These are phyloP conservation scores for Phytophthora parvispora DNA, from an alignment of 352 stramenopile genomes.

Conservation along the genomic window DNA sequence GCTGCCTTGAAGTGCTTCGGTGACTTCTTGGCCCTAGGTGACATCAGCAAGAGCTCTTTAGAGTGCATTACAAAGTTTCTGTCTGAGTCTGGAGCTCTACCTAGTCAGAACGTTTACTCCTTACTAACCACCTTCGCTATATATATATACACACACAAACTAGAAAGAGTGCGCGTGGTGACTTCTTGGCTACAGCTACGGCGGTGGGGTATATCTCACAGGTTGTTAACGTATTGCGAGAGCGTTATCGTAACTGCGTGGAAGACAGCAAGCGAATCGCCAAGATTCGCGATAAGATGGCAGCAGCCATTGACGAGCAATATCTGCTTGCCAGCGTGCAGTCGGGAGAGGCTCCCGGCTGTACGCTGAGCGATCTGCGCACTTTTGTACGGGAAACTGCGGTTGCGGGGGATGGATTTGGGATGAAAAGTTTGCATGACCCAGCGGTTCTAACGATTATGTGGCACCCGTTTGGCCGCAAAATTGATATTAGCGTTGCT, in stretches of 20 bases:
- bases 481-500: constrained; percentile 31
- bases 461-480: constrained; percentile 14
- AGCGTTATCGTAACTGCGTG: constrained; percentile 8
- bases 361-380: constrained; percentile 22
- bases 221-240: constrained; percentile 7
- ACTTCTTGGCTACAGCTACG: constrained; percentile 18
- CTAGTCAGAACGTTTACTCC: background rate
- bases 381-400: constrained; percentile 8
- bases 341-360: constrained; percentile 25
- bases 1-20: background rate
- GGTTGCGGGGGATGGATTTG: background rate
- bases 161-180: constrained; percentile 15
- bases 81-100: background rate
- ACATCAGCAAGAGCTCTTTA: background rate
- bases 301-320: constrained; percentile 24
- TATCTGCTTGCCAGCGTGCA: constrained; percentile 26
- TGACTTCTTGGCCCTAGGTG: background rate
- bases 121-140: constrained; percentile 15
- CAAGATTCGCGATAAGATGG: constrained; percentile 36
- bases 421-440: background rate
- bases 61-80: background rate
- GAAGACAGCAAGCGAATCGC: constrained; percentile 13
- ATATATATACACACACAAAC: constrained; percentile 30
- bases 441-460: background rate
- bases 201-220: constrained; percentile 22